Evolutionary conservation across 2,329 filamentous ascomycete species (phyloP).

Genomic region (Botryotinia narcissicola): DNA sequence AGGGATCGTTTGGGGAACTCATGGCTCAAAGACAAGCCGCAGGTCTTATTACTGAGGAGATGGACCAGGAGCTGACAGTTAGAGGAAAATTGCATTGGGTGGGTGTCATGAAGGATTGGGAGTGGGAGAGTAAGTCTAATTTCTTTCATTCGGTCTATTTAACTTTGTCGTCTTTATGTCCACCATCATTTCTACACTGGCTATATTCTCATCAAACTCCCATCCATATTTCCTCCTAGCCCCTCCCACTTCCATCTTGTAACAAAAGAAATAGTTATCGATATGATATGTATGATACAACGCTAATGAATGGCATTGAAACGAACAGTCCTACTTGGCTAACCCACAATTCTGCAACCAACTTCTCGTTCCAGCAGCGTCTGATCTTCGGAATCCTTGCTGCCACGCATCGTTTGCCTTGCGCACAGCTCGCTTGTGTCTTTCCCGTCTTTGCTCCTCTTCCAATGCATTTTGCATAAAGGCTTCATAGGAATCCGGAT

Average conservation of each 20-base stretch:
- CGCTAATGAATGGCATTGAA: background rate
- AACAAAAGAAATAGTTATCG: conserved; percentile 9
- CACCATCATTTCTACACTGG: background rate
- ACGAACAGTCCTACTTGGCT: conserved; percentile 17
- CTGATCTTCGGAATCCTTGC: conserved; percentile 5
- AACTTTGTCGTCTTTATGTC: background rate
- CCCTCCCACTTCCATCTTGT: background rate
- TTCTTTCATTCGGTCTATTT: conserved; percentile 5
- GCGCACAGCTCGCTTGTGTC: conserved; percentile 1
- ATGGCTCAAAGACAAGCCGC: conserved; percentile 27
- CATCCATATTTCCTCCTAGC: background rate
- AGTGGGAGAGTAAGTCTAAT: conserved; percentile 63
- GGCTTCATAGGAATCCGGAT: conserved; percentile 14
- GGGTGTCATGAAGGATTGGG: conserved; percentile 68
- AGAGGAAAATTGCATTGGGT: conserved; percentile 66
- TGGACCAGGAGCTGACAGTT: conserved; percentile 62
- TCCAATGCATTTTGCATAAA: conserved; percentile 7
- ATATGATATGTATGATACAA: background rate
- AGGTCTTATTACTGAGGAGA: conserved; percentile 40
- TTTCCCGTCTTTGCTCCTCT: conserved; percentile 7
- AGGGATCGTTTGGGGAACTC: conserved; percentile 11
- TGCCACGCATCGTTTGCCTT: conserved; percentile 7
- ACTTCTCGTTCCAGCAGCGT: conserved; percentile 1
- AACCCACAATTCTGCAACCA: conserved; percentile 16
- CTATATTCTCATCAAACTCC: background rate